A percentile compares a stretch with the other conserved stretches of the same genome.
These are phyloP conservation scores for Tricholoma furcatifolium DNA, from an alignment of 768 basidiomycete species.

Conservation along the genomic window DNA sequence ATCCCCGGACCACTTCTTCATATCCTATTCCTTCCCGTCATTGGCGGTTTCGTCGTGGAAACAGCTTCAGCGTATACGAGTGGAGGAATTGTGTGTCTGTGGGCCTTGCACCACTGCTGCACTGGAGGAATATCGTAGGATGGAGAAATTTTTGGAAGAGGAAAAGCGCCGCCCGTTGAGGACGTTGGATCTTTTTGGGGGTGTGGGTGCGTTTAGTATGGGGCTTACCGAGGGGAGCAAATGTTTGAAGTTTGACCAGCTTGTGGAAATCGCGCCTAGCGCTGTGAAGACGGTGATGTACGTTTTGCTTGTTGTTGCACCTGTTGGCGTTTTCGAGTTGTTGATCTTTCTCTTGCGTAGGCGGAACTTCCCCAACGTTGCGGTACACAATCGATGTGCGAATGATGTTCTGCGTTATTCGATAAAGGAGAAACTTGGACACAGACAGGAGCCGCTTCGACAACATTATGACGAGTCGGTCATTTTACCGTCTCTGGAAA, in stretches of 20 bases:
- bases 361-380: slow-evolving; percentile 48
- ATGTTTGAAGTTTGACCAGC: slow-evolving; percentile 59
- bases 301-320: slow-evolving; percentile 18
- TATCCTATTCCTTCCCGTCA: slow-evolving; percentile 48
- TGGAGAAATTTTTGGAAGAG: slow-evolving; percentile 32
- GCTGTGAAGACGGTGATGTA: slow-evolving; percentile 67
- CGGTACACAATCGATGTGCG: slow-evolving; percentile 70
- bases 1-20: slow-evolving; percentile 60
- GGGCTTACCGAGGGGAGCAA: slow-evolving; percentile 54
- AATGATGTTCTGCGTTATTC: slow-evolving; percentile 61
- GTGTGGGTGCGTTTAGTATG: slow-evolving; percentile 61
- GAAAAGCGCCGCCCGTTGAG: slow-evolving; percentile 24
- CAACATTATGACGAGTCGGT: slow-evolving; percentile 37
- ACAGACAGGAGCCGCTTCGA: slow-evolving; percentile 35
- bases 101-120: slow-evolving; percentile 36
- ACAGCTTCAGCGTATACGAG: slow-evolving; percentile 27
- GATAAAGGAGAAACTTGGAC: slow-evolving; percentile 48
- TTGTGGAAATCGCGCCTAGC: slow-evolving; percentile 74
- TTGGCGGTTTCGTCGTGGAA: slow-evolving; percentile 38
- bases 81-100: slow-evolving; percentile 45
- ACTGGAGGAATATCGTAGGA: slow-evolving; percentile 20
- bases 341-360: slow-evolving; percentile 28
- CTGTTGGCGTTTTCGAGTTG: neutral
- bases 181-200: slow-evolving; percentile 48
- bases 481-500: slow-evolving; percentile 1